A percentile compares a stretch with the other conserved stretches of the same genome.
phyloP scores from a whole-genome alignment of 805 yeast species.

The Metschnikowia baotianmanensis region DNA sequence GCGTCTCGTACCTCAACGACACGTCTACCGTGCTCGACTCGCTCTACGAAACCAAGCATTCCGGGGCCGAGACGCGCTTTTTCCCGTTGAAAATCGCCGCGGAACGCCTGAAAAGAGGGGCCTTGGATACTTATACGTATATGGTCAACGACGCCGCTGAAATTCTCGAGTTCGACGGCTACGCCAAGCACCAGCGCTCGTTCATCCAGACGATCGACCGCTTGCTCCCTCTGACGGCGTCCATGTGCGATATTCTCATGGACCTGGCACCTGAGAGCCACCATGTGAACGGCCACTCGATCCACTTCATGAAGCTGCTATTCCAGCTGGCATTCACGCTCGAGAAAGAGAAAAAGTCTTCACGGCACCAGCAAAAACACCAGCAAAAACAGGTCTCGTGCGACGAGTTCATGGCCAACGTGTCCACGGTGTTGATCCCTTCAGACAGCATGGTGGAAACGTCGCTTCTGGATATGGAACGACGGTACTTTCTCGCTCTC shows the following conservation, averaged over 20 bases:
- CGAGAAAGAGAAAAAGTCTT: too few relatives aligned
- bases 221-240: conserved; percentile 36
- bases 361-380: too few relatives aligned
- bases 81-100: conserved; percentile 20
- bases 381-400: conserved; percentile 24
- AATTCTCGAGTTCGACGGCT: conserved; percentile 57
- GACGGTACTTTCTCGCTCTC: conserved; percentile 29
- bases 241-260: conserved; percentile 37
- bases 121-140: conserved; percentile 31
- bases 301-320: conserved; percentile 27
- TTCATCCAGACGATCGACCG: conserved; percentile 63
- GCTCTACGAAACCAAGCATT: conserved; percentile 19
- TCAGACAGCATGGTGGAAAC: conserved; percentile 26
- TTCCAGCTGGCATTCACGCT: conserved; percentile 30
- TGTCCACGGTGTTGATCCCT: conserved; percentile 35
- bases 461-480: conserved; percentile 28
- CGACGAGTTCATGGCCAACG: conserved; percentile 24
- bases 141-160: conserved; percentile 43
- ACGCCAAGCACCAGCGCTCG: conserved; percentile 62
- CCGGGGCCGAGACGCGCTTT: conserved; percentile 1
- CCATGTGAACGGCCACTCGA: conserved; percentile 20
- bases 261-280: not conserved
- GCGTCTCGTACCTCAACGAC: conserved; percentile 29
- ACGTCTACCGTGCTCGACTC: conserved; percentile 30
- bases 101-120: conserved; percentile 25